Evolutionary conservation across 164 flowering plant genomes (phyloP).

Genomic region (Magnolia sinica): DNA sequence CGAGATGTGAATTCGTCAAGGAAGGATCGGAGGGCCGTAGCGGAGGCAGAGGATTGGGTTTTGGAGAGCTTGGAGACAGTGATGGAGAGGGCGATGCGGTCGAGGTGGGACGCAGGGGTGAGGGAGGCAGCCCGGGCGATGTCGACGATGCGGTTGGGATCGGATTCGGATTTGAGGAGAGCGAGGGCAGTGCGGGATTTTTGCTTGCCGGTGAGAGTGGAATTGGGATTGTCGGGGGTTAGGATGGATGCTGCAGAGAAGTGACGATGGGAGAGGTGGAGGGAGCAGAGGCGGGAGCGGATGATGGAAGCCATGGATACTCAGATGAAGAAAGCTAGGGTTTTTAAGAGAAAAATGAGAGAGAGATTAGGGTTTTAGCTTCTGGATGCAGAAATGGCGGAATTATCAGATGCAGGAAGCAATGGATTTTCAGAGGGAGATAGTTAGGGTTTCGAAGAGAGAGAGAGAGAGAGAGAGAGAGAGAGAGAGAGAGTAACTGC

Average conservation of each 20-base stretch:
- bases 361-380: too few relatives aligned
- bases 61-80: slow-evolving; percentile 57
- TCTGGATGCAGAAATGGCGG: too few relatives aligned
- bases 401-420: too few relatives aligned
- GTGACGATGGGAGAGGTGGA: not conserved
- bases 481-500: not conserved
- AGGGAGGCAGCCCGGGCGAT: slow-evolving; percentile 80
- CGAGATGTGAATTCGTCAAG: slow-evolving; percentile 50
- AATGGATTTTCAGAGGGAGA: too few relatives aligned
- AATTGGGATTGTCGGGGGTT: not conserved
- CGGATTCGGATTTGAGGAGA: slow-evolving; percentile 56
- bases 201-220: slow-evolving; percentile 45
- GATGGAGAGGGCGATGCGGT: slow-evolving; percentile 60
- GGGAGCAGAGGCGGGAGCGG: slow-evolving; percentile 3
- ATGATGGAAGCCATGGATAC: not conserved
- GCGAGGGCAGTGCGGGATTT: slow-evolving; percentile 63
- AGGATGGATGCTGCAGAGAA: not conserved
- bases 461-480: not conserved
- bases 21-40: slow-evolving; percentile 33
- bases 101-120: slow-evolving; percentile 60
- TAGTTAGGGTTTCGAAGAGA: too few relatives aligned
- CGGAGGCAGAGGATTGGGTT: slow-evolving; percentile 22
- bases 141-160: slow-evolving; percentile 57
- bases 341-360: too few relatives aligned
- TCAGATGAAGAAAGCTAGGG: not conserved